Conservation (phyloP, 2,329 filamentous ascomycete genomes). For the Colletotrichum acutatum region DNA sequence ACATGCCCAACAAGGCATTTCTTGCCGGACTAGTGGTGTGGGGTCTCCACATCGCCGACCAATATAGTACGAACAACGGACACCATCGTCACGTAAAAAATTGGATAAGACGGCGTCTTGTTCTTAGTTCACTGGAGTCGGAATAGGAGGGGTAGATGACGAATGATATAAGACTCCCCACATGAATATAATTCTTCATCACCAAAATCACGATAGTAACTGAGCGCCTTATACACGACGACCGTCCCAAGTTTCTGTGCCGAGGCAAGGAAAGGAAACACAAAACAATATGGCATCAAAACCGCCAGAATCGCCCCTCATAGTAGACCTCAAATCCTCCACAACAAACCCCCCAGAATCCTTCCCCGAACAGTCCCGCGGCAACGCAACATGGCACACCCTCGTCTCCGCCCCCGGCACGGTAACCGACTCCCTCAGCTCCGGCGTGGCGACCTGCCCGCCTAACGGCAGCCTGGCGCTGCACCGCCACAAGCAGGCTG, state of each 20-base stretch:
- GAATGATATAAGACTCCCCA: not conserved
- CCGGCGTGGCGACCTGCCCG: conserved; percentile 37
- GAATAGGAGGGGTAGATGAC: not conserved
- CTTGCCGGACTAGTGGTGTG: not conserved
- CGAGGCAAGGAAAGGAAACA: not conserved
- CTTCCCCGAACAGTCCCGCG: not conserved
- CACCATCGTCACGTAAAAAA: not conserved
- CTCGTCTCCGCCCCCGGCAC: not conserved
- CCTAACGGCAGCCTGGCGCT: conserved; percentile 37
- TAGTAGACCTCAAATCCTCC: not conserved
- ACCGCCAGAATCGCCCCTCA: not conserved
- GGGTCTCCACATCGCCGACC: not conserved
- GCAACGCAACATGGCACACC: not conserved
- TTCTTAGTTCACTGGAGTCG: not conserved
- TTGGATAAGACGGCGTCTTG: not conserved
- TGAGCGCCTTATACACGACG: not conserved
- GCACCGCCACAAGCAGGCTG: conserved; percentile 41
- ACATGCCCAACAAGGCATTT: not conserved
- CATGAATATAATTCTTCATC: not conserved
- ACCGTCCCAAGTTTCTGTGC: not conserved
- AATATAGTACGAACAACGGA: not conserved
- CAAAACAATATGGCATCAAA: not conserved
- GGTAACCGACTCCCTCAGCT: not conserved
- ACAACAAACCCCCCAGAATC: not conserved
- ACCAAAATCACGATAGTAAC: not conserved